A percentile compares a stretch with the other conserved stretches of the same genome.
Conservation (phyloP, 495 filamentous ascomycete genomes). For the Opeltia flavorubescens region DNA sequence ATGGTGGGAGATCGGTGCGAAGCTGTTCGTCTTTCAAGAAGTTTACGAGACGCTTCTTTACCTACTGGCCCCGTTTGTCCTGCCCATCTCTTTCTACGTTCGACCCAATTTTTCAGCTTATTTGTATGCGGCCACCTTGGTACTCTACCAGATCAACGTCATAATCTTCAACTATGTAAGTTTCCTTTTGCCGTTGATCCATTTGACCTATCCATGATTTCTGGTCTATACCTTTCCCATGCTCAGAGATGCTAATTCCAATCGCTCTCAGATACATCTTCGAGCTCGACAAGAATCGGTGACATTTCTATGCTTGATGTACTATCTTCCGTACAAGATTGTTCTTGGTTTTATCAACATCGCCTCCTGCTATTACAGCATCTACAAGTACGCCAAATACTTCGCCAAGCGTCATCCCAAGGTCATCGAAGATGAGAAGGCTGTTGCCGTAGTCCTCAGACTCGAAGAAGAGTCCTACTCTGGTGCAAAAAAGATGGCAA, state of each 20-base stretch:
- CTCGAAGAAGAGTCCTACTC: neutral
- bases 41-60: slow-evolving; percentile 36
- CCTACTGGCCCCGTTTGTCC: slow-evolving; percentile 30
- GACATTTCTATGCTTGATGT: slow-evolving; percentile 17
- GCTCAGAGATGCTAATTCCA: no score
- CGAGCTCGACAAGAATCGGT: slow-evolving; percentile 26
- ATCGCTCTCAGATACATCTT: no score
- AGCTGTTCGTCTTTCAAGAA: slow-evolving; percentile 58
- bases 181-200: no score
- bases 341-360: slow-evolving; percentile 26
- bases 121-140: slow-evolving; percentile 20
- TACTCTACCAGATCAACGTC: slow-evolving; percentile 27
- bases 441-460: slow-evolving; percentile 22
- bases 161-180: slow-evolving; percentile 29
- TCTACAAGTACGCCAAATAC: slow-evolving; percentile 31
- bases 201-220: no score
- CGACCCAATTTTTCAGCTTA: slow-evolving; percentile 24
- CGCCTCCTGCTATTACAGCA: slow-evolving; percentile 27
- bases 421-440: slow-evolving; percentile 28
- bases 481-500: neutral
- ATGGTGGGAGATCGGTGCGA: slow-evolving; percentile 34
- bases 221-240: no score
- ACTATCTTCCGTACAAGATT: slow-evolving; percentile 31
- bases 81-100: slow-evolving; percentile 33
- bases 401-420: slow-evolving; percentile 31